These are phyloP conservation scores for Ichthyophthirius multifiliis DNA, from an alignment of 169 alveolate genomes.

Conservation along the genomic window DNA sequence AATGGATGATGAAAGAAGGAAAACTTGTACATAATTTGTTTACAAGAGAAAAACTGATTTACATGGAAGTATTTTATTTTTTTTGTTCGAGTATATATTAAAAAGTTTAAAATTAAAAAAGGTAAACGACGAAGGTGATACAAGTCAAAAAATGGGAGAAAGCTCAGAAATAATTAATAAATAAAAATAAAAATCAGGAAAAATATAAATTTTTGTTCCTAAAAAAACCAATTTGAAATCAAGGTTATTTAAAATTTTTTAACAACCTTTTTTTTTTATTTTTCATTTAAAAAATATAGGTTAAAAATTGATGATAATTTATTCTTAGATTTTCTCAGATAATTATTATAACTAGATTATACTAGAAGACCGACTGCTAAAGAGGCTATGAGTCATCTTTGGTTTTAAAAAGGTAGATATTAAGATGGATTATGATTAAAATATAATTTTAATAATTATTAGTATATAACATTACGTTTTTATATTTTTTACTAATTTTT, in stretches of 20 bases:
- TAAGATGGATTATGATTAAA: constrained; percentile 44
- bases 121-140: constrained; percentile 46
- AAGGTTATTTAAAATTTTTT: background rate
- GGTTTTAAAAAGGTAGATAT: constrained; percentile 72
- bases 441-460: background rate
- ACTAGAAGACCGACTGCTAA: constrained; percentile 84
- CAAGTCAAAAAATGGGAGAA: constrained; percentile 51
- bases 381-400: constrained; percentile 89
- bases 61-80: constrained; percentile 55
- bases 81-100: constrained; percentile 2
- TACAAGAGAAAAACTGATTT: constrained; percentile 85
- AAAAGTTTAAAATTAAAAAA: background rate
- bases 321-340: constrained; percentile 80
- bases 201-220: constrained; percentile 79
- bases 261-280: background rate
- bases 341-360: constrained; percentile 74
- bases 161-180: constrained; percentile 19
- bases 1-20: constrained; percentile 90
- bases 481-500: too few species aligned
- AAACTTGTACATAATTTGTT: constrained; percentile 79
- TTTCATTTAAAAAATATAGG: constrained; percentile 11
- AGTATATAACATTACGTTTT: too few species aligned
- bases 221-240: constrained; percentile 77
- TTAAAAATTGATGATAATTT: constrained; percentile 74
- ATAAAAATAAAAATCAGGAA: constrained; percentile 56